Percentiles rank a stretch among this genome's conserved stretches.
phyloP scores from a whole-genome alignment of 495 filamentous ascomycete genomes.

The Lindgomyces ingoldianus region DNA sequence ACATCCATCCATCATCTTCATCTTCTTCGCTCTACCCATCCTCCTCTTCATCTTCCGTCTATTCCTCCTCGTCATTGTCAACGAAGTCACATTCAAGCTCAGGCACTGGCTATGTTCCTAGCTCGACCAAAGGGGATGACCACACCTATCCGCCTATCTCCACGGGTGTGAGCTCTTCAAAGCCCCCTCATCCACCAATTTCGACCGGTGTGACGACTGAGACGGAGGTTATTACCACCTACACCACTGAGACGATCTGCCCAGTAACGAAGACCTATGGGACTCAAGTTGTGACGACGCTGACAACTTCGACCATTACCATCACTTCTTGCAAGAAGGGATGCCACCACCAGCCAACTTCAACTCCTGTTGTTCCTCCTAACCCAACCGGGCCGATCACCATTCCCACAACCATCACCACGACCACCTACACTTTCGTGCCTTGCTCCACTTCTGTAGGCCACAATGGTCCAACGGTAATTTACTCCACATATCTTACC shows the following conservation, averaged over 20 bases:
- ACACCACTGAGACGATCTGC: conserved; percentile 39
- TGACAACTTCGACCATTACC: conserved; percentile 37
- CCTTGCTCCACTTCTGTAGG: conserved; percentile 45
- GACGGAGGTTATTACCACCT: conserved; percentile 38
- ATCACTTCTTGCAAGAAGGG: conserved; percentile 39
- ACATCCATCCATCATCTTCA: neutral
- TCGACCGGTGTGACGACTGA: conserved; percentile 20
- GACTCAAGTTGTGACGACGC: conserved; percentile 27
- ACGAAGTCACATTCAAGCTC: neutral
- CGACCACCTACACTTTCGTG: conserved; percentile 39
- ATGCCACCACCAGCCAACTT: conserved; percentile 30
- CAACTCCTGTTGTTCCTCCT: neutral
- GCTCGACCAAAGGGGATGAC: neutral
- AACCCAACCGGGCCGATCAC: conserved; percentile 1
- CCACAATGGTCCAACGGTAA: conserved; percentile 34
- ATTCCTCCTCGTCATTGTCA: neutral
- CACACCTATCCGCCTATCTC: neutral
- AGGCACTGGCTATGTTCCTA: neutral
- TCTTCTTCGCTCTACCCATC: conserved; percentile 4
- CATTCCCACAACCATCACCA: conserved; percentile 33
- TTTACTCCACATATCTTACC: conserved; percentile 44
- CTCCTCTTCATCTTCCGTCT: conserved; percentile 3
- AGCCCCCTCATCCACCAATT: conserved; percentile 16
- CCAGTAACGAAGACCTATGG: conserved; percentile 37
- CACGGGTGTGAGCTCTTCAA: neutral